Base-by-base conservation (phyloP, 257 asterid genomes). In the Leonotis leonurus region DNA sequence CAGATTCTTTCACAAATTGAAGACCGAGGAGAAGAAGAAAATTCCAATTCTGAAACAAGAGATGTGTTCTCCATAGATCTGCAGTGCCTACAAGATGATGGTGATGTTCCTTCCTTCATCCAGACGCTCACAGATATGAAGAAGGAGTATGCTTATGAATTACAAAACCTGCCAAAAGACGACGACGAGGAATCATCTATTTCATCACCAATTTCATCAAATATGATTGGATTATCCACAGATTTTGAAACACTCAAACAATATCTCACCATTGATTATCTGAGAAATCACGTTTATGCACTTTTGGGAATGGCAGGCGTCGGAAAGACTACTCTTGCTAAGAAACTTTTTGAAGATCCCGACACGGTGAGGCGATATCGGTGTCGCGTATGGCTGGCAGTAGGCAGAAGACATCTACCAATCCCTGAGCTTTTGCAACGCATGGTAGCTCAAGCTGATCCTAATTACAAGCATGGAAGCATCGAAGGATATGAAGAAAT, bases 231-330 rank as follows among this genome's bases (percentile, higher is more conserved):
- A 22, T 40, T 59, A 24, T 24, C 26, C 0, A 1, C 13, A 2
- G 16, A 4, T 24, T 6, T 24, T 59, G 17, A 40, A 7, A 6
- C 24, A 3, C 1, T 25, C 10, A 8, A 7, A 6, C 8, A 8
- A 26, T 5, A 0, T 29, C 33, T 29, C 3, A 29, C 33, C 6
- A 29, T 29, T 4, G 3, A 29, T 29, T 29, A 27, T 27, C 32
- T 27, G 32, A 27, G 32, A 8, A 32, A 32, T 32, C 37, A 32
- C 8, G 5, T 2, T 5, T 32, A 5, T 2, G 11, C 26, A 3
- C 36, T 55, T 1, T 0, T 54, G n/a, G 71, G 71, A 4, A 55
- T 41, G 64, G 48, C 71, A 3, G 56, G 64, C 9, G n/a, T 66
- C 3, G 71, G 64, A 20, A 54, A 54, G 39, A 41, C 71, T 1